These are phyloP conservation scores for Nephelium lappaceum DNA, from an alignment of 345 rosid species.

Conservation along the genomic window DNA sequence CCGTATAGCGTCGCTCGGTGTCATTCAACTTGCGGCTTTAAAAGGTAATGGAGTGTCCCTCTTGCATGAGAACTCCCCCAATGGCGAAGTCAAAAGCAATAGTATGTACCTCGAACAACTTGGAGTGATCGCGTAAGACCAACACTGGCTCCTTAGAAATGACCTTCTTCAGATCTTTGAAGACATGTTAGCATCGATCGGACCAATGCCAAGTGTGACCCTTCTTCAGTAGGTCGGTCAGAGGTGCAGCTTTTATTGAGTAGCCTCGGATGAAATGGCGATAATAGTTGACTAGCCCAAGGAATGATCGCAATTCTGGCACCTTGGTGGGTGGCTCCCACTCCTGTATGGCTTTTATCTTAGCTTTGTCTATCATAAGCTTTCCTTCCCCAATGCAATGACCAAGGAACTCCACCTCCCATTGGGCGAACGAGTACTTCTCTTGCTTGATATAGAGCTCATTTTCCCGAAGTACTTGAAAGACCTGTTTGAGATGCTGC, in stretches of 20 bases:
- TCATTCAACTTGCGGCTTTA: too few relatives aligned
- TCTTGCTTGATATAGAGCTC: not conserved
- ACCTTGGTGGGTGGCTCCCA: not conserved
- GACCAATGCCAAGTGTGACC: not conserved
- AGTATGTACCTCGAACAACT: not conserved
- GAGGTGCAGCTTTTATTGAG: not conserved
- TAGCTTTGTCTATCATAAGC: not conserved
- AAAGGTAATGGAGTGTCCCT: not conserved
- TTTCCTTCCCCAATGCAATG: not conserved
- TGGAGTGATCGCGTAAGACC: not conserved
- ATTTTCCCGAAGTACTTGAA: too few relatives aligned
- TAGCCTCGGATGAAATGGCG: not conserved
- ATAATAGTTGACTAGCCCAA: conserved; percentile 7
- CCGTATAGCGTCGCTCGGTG: too few relatives aligned
- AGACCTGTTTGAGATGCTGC: too few relatives aligned
- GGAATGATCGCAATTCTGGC: not conserved
- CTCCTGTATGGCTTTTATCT: not conserved
- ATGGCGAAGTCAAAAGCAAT: not conserved
- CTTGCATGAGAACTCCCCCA: conserved; percentile 1
- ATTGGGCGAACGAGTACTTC: conserved; percentile 1
- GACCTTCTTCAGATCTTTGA: not conserved
- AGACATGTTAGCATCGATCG: not conserved
- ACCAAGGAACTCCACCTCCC: not conserved
- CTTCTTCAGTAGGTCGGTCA: not conserved
- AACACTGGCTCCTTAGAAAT: not conserved